Percentiles rank a stretch among this genome's conserved stretches.
phyloP scores from a whole-genome alignment of 345 rosid species.

The Murraya koenigii region DNA sequence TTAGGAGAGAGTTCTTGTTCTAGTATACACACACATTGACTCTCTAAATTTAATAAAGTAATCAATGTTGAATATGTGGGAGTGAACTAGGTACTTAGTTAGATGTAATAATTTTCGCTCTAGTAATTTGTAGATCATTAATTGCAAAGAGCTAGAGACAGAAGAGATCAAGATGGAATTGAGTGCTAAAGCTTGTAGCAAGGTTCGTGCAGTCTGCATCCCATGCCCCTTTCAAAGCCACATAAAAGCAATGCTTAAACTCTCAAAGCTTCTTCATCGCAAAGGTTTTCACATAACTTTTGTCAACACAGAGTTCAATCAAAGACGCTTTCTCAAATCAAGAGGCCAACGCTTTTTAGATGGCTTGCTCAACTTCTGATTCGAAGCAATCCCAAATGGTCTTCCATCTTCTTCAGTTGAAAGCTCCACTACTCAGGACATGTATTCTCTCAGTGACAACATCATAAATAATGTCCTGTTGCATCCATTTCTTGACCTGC shows the following conservation, averaged over 20 bases:
- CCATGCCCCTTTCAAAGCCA: too few relatives aligned
- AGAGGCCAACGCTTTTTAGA: background rate
- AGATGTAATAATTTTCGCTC: too few relatives aligned
- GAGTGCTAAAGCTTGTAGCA: too few relatives aligned
- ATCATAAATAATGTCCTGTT: background rate
- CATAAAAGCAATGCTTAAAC: background rate
- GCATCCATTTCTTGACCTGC: background rate
- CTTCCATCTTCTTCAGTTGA: background rate
- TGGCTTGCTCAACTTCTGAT: background rate
- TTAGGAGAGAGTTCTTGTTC: too few relatives aligned
- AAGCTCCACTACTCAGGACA: background rate
- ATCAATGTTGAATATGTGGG: too few relatives aligned
- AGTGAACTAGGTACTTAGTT: too few relatives aligned
- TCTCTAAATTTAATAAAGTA: too few relatives aligned
- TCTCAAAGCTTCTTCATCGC: background rate
- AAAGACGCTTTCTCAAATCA: background rate
- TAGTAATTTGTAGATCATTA: too few relatives aligned
- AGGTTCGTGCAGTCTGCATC: too few relatives aligned
- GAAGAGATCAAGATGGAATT: too few relatives aligned
- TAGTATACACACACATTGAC: too few relatives aligned
- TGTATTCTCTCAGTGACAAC: background rate
- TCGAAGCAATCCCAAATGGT: background rate
- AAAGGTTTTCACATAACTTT: background rate
- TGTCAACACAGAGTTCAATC: background rate
- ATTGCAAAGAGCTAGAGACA: too few relatives aligned